Evolutionary conservation across 495 filamentous ascomycete species (phyloP), one percentile per base, ranked within the genome.

Genomic region (Melanomma pulvis-pyrius): DNA sequence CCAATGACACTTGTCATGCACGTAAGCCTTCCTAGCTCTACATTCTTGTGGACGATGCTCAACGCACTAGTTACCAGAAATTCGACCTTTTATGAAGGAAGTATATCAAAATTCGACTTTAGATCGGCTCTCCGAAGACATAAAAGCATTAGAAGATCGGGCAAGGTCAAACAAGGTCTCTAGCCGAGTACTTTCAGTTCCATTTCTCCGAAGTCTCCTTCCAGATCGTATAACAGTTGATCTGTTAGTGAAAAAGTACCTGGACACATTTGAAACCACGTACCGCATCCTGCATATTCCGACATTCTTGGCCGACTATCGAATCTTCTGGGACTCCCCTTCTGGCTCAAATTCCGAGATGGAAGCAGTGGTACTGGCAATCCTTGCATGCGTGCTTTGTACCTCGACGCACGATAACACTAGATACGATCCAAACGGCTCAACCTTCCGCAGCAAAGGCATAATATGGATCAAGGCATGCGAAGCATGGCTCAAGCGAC

Each of bases 401-500:
- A 64, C 60, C 5, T 69, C 60, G 2, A 57, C 59, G 15, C 54
- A 69, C 26, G 66, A 69, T 15, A 30, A 21, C 21, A 59, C 55
- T 6, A 51, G 32, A 49, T 60, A 63, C 34, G 26, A 59, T 9
- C 60, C 54, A 1, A 59, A 64, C 22, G 66, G 66, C 1, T 69
- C 66, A n/a, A 59, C 12, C 0, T 64, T 59, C 21, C 52, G 66
- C 19, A 59, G 47, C 54, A 62, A 69, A 50, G 66, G 53, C 2
- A 64, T 63, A 12, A 51, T 59, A 8, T 69, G 66, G 66, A 59
- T 69, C 25, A 57, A 64, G 41, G 59, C 66, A n/a, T 69, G 66
- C 28, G 60, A 64, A n/a, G 53, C 59, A 0, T 69, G 66, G 66
- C 22, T 69, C 1, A 59, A 57, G 34, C 30, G 48, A n/a, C 66